These are phyloP conservation scores for Lathyrus sativus DNA, from an alignment of 306 rosid genomes.

Conservation along the genomic window DNA sequence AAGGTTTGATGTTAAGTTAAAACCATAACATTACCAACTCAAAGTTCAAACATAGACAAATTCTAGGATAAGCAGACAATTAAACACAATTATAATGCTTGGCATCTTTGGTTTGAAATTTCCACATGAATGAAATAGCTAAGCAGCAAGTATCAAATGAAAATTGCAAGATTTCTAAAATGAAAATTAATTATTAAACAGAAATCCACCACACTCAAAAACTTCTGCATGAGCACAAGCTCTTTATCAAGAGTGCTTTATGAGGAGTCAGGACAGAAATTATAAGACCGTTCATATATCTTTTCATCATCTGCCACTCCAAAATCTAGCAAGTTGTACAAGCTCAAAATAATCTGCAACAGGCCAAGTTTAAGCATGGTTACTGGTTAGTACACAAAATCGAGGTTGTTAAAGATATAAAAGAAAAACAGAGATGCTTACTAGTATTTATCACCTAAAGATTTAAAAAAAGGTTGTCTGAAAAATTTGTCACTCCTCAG, in stretches of 20 bases:
- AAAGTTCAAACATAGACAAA: neutral
- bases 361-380: constrained; percentile 31
- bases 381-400: constrained; percentile 29
- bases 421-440: constrained; percentile 44
- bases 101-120: constrained; percentile 18
- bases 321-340: constrained; percentile 40
- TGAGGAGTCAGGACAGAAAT: constrained; percentile 35
- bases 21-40: neutral
- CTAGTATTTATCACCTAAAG: constrained; percentile 37
- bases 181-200: constrained; percentile 27
- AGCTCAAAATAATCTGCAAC: constrained; percentile 43
- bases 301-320: constrained; percentile 35
- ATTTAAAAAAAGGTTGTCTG: constrained; percentile 43
- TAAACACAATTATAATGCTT: constrained; percentile 4
- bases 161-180: constrained; percentile 19
- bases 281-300: constrained; percentile 29
- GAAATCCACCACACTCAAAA: constrained; percentile 39
- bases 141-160: constrained; percentile 30
- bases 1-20: neutral
- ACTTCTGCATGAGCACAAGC: constrained; percentile 29
- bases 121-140: constrained; percentile 19
- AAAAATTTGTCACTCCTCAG: constrained; percentile 43
- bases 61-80: constrained; percentile 8
- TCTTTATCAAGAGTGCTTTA: constrained; percentile 36
- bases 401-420: neutral